These are phyloP conservation scores for Lentinula edodes DNA, from an alignment of 768 basidiomycete species.

Conservation along the genomic window DNA sequence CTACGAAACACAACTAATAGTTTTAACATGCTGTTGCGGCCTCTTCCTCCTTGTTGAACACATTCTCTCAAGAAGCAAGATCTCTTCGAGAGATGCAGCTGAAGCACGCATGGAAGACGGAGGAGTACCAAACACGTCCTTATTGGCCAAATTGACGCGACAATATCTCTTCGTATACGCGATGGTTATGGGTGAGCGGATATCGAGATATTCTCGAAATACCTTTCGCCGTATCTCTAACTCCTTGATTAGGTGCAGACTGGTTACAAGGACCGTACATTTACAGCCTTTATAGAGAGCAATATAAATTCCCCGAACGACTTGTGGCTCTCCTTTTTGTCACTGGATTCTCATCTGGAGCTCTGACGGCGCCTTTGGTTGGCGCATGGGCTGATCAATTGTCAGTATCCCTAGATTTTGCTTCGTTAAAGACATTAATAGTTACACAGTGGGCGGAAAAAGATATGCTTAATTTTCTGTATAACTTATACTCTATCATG, in stretches of 20 bases:
- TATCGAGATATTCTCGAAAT: neutral
- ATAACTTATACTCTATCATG: conserved; percentile 59
- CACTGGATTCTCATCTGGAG: conserved; percentile 71
- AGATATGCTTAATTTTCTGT: conserved; percentile 68
- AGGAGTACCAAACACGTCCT: conserved; percentile 5
- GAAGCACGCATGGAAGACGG: conserved; percentile 10
- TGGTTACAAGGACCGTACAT: conserved; percentile 81
- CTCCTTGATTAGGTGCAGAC: conserved; percentile 48
- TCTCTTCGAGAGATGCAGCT: conserved; percentile 5
- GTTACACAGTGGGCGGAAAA: conserved; percentile 54
- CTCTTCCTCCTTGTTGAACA: conserved; percentile 29
- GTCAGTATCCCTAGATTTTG: conserved; percentile 29
- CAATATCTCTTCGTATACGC: conserved; percentile 66
- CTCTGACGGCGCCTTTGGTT: conserved; percentile 61
- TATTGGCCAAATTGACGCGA: conserved; percentile 28
- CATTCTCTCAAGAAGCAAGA: conserved; percentile 19
- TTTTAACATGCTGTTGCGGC: conserved; percentile 27
- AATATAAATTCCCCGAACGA: conserved; percentile 58
- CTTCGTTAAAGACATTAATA: neutral
- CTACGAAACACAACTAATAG: conserved; percentile 35
- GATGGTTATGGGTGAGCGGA: conserved; percentile 61
- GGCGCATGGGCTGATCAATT: conserved; percentile 78
- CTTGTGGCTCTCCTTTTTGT: conserved; percentile 69
- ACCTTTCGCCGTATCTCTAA: neutral
- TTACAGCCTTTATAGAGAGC: conserved; percentile 68